A percentile compares a stretch with the other conserved stretches of the same genome.
Evolutionary conservation across 2,329 filamentous ascomycete species (phyloP).

Genomic region (Xylaria polymorpha): DNA sequence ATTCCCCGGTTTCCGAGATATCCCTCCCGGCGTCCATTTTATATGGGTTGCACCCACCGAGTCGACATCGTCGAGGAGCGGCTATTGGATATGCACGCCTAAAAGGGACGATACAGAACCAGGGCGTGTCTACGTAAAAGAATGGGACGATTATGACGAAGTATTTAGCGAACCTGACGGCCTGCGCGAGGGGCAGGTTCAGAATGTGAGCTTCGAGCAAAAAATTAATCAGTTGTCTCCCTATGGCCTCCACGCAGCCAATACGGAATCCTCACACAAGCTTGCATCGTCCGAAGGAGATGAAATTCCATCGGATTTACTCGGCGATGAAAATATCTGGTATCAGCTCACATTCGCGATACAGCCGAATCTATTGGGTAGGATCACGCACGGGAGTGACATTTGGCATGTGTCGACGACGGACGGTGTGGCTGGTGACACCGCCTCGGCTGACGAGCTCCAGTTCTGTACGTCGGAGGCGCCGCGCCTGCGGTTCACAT

Average conservation of each 20-base stretch:
- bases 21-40: slow-evolving; percentile 68
- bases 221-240: slow-evolving; percentile 58
- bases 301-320: slow-evolving; percentile 44
- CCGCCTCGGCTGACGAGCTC: slow-evolving; percentile 56
- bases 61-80: slow-evolving; percentile 62
- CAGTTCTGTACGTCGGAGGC: slow-evolving; percentile 51
- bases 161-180: slow-evolving; percentile 61
- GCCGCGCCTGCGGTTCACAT: slow-evolving; percentile 46
- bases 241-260: slow-evolving; percentile 54
- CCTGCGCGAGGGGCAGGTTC: slow-evolving; percentile 58
- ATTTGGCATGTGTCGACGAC: slow-evolving; percentile 66
- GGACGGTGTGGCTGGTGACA: slow-evolving; percentile 62
- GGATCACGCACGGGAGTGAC: slow-evolving; percentile 58
- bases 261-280: slow-evolving; percentile 33
- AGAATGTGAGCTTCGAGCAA: slow-evolving; percentile 55
- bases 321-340: slow-evolving; percentile 59
- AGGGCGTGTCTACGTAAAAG: slow-evolving; percentile 51
- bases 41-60: slow-evolving; percentile 67
- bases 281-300: slow-evolving; percentile 33
- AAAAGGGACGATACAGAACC: slow-evolving; percentile 46
- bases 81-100: slow-evolving; percentile 66
- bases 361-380: slow-evolving; percentile 57
- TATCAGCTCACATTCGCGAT: slow-evolving; percentile 62
- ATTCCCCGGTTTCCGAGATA: slow-evolving; percentile 65
- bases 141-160: slow-evolving; percentile 66